Percentiles rank a stretch among this genome's conserved stretches.
Evolutionary conservation across 1,284 basidiomycete genomes (phyloP).

Genomic region (Ustilago tritici): DNA sequence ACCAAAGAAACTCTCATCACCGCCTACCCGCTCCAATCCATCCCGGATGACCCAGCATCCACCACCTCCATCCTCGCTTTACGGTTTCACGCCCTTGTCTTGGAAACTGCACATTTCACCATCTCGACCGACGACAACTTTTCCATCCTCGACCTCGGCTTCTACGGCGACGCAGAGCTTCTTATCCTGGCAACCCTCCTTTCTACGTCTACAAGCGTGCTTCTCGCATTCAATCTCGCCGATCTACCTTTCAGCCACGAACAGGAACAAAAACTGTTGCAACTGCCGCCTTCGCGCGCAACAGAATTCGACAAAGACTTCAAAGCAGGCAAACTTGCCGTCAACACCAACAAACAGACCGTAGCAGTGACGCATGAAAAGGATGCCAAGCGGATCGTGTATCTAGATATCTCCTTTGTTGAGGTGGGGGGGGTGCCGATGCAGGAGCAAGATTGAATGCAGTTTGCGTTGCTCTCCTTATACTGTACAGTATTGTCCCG

Average conservation of each 20-base stretch:
- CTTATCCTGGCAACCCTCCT: constrained; percentile 22
- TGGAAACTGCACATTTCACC: constrained; percentile 7
- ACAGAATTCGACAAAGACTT: constrained; percentile 34
- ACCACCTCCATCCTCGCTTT: constrained; percentile 12
- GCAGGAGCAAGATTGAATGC: constrained; percentile 22
- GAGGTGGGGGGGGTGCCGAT: constrained; percentile 22
- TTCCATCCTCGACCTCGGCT: constrained; percentile 30
- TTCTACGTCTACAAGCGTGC: constrained; percentile 6
- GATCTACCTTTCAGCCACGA: constrained; percentile 15
- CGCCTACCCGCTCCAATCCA: constrained; percentile 13
- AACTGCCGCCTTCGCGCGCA: constrained; percentile 15
- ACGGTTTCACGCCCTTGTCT: neutral
- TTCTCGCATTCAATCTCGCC: constrained; percentile 18
- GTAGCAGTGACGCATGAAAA: constrained; percentile 20
- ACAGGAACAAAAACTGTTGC: neutral
- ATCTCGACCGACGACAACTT: neutral
- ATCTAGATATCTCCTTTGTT: constrained; percentile 29
- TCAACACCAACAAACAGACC: constrained; percentile 45
- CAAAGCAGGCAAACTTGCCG: constrained; percentile 24
- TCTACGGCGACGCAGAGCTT: constrained; percentile 33
- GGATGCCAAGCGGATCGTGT: constrained; percentile 27
- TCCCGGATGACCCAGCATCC: neutral
- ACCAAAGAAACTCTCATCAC: constrained; percentile 6
- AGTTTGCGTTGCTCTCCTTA: neutral
- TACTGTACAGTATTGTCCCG: no score